phyloP scores from a whole-genome alignment of 768 basidiomycete species.

The Lactarius hatsudake region DNA sequence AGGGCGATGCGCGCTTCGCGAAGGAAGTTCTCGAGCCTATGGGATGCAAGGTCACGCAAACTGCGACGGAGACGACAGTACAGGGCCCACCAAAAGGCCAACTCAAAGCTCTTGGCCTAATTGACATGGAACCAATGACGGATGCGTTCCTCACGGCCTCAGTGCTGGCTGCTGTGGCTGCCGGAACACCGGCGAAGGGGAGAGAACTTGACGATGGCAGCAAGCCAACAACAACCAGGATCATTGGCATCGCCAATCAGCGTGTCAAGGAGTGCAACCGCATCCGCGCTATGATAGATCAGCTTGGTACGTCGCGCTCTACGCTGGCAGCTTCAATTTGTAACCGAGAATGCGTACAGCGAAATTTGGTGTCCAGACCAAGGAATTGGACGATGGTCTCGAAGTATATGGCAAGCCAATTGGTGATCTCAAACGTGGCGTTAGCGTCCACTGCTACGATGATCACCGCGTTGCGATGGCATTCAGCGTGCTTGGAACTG shows the following conservation, averaged over 20 bases:
- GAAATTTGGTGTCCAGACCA: conserved; percentile 92
- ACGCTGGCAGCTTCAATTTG: background rate
- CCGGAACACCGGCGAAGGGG: conserved; percentile 43
- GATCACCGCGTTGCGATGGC: conserved; percentile 99
- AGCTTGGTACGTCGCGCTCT: conserved; percentile 64
- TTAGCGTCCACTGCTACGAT: conserved; percentile 91
- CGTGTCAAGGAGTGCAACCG: conserved; percentile 98
- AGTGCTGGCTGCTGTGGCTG: conserved; percentile 83
- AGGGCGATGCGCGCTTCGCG: conserved; percentile 97
- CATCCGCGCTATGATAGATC: conserved; percentile 94
- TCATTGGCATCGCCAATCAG: conserved; percentile 95
- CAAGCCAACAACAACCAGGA: conserved; percentile 58
- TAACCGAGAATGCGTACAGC: conserved; percentile 42
- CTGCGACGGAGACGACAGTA: conserved; percentile 85
- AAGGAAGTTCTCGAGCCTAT: conserved; percentile 90
- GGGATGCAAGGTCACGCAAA: conserved; percentile 92
- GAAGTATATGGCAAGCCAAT: conserved; percentile 81
- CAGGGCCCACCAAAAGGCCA: conserved; percentile 81
- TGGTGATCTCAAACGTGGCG: conserved; percentile 58
- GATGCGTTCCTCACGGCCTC: conserved; percentile 98
- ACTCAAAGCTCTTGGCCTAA: conserved; percentile 77
- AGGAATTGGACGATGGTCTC: conserved; percentile 90
- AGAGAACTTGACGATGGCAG: conserved; percentile 40
- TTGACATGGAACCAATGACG: conserved; percentile 99
- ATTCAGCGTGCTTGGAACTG: conserved; percentile 82